phyloP scores from a whole-genome alignment of 2,329 filamentous ascomycete species.

The Drechslerella coelobrocha region DNA sequence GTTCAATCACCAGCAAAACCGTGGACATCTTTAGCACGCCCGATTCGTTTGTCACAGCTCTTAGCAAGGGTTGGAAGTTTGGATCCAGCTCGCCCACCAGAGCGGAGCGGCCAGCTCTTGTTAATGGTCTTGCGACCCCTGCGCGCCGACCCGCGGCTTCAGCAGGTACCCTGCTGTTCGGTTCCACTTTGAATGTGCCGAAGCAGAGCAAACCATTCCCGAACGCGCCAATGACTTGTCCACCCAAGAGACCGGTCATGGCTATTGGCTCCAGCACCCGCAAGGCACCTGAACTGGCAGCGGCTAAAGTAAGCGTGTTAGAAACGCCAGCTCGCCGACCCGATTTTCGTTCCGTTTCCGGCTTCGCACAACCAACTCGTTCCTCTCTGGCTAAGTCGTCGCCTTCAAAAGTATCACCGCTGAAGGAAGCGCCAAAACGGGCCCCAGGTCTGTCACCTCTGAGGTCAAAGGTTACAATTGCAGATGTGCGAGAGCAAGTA shows the following conservation, averaged over 20 bases:
- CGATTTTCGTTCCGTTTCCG: too few species aligned
- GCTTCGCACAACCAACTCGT: conserved; percentile 37
- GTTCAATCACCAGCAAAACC: background rate
- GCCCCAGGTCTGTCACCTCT: conserved; percentile 26
- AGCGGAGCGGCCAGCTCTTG: background rate
- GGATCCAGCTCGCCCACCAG: conserved; percentile 5
- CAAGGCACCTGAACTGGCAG: background rate
- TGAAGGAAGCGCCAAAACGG: conserved; percentile 39
- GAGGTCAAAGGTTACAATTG: conserved; percentile 27
- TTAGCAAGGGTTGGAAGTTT: conserved; percentile 35
- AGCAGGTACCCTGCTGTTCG: conserved; percentile 16
- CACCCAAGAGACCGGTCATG: conserved; percentile 30
- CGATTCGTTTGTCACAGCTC: conserved; percentile 31
- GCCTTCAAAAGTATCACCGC: conserved; percentile 17
- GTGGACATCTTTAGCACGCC: conserved; percentile 26
- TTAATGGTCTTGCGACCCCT: conserved; percentile 22
- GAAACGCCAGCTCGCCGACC: conserved; percentile 19
- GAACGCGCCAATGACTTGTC: conserved; percentile 31
- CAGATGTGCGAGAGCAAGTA: conserved; percentile 12
- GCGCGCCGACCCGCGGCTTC: conserved; percentile 22
- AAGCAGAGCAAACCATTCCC: conserved; percentile 9
- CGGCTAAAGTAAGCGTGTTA: conserved; percentile 2
- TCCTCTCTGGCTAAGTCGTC: conserved; percentile 31
- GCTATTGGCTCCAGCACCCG: background rate
- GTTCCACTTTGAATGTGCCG: conserved; percentile 8